Conservation (phyloP, 495 filamentous ascomycete genomes). For the Lophium mytilinum region DNA sequence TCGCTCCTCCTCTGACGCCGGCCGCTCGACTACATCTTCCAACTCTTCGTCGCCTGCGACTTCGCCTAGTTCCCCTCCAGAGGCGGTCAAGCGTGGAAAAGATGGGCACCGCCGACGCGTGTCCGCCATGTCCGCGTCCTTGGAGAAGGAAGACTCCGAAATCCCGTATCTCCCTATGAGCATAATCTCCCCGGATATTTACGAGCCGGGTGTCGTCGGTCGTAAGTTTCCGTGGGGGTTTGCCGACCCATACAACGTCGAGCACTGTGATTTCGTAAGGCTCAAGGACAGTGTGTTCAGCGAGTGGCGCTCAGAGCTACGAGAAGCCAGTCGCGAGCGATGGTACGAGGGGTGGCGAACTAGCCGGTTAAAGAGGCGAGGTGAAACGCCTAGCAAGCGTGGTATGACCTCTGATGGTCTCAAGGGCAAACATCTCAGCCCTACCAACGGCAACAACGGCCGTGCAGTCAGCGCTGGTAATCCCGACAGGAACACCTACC, state of each 20-base stretch:
- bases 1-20: conserved; percentile 24
- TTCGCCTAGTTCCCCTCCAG: conserved; percentile 10
- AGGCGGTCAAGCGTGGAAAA: conserved; percentile 4
- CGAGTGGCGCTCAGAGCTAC: conserved; percentile 86
- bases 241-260: conserved; percentile 79
- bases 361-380: conserved; percentile 44
- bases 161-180: conserved; percentile 65
- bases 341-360: conserved; percentile 98
- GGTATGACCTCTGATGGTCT: neutral
- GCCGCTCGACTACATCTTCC: conserved; percentile 11
- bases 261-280: conserved; percentile 90
- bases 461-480: conserved; percentile 1
- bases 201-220: conserved; percentile 62
- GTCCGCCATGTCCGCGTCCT: conserved; percentile 24
- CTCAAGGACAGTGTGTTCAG: conserved; percentile 86
- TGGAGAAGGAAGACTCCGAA: conserved; percentile 23
- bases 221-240: conserved; percentile 94
- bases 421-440: neutral
- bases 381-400: neutral
- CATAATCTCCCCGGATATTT: conserved; percentile 86
- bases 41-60: conserved; percentile 17
- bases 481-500: neutral
- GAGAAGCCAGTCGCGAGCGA: conserved; percentile 81
- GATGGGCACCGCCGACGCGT: conserved; percentile 17
- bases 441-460: neutral